Base-by-base conservation (phyloP, 2,329 filamentous ascomycete species). In the Fusarium sp. region DNA sequence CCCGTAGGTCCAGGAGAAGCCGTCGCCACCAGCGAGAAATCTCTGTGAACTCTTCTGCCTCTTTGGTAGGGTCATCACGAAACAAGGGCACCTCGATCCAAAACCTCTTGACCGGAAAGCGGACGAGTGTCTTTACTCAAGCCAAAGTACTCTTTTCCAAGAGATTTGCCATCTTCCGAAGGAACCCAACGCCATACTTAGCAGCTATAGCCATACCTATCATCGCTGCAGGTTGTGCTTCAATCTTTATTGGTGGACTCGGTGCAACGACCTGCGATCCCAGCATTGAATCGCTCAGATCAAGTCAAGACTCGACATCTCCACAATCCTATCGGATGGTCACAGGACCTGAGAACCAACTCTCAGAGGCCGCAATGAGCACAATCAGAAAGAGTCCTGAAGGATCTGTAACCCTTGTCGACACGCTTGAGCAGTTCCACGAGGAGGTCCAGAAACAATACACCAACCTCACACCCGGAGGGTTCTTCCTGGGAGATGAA, bases 401-500 rank as follows among this genome's bases (percentile, higher is more conserved):
- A 10, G 61, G 61, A 16, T 63, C 61, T 5, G 47, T 63, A 2
- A 62, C 59, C 6, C 27, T 63, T 0, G 61, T 63, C 6, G 35
- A 42, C 14, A 57, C 34, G 0, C 61, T 63, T 16, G 47, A 63
- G 1, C 47, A 57, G 22, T 63, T 63, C 1, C 35, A 56, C 1
- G 6, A 31, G 0, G 47, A 63, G 29, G 34, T 63, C 0, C 13
- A 37, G 16, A 34, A 40, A 6, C 61, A 63, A 5, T 63, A 95
- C 96, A 73, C 37, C n/a, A 20, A 62, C 18, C 42, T 66, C 14
- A 61, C 35, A 6, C 58, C 64, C 0, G 64, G 64, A 34, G 61
- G 61, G 1, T 63, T 63, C 35, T 63, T 63, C n/a, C 34, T 63
- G 0, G 61, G 61, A 3, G 45, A 63, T 24, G 31, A 63, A 13